These are phyloP conservation scores for Rhodosporidiobolus sp. DNA, from an alignment of 768 basidiomycete species.

Conservation along the genomic window DNA sequence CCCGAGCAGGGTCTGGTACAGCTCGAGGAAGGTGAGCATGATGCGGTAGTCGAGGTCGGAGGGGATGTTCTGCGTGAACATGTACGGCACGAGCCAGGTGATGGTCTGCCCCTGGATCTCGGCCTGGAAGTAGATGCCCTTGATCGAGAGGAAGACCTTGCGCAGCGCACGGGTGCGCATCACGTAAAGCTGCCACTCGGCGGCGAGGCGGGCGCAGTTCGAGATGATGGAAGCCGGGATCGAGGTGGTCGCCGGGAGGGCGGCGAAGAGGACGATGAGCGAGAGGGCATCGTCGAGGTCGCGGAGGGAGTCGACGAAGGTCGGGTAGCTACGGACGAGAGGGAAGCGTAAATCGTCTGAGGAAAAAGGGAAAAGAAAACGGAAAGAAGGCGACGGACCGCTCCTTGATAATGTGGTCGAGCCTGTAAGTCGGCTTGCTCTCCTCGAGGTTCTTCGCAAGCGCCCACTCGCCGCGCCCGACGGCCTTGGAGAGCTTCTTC, in stretches of 20 bases:
- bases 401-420: slow-evolving; percentile 98
- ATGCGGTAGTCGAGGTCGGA: slow-evolving; percentile 95
- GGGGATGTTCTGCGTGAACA: slow-evolving; percentile 92
- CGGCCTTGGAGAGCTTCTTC: slow-evolving; percentile 86
- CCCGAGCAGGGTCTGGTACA: slow-evolving; percentile 92
- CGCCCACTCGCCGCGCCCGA: slow-evolving; percentile 92
- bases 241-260: slow-evolving; percentile 75
- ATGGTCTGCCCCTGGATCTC: slow-evolving; percentile 88
- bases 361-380: neutral
- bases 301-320: slow-evolving; percentile 88
- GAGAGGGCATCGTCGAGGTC: slow-evolving; percentile 97
- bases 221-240: slow-evolving; percentile 77
- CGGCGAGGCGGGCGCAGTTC: slow-evolving; percentile 81
- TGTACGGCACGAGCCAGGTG: slow-evolving; percentile 95
- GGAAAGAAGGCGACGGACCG: slow-evolving; percentile 56
- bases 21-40: slow-evolving; percentile 94
- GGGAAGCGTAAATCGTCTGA: neutral
- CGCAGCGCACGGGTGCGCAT: slow-evolving; percentile 80
- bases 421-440: slow-evolving; percentile 71
- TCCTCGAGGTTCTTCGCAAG: slow-evolving; percentile 90
- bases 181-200: slow-evolving; percentile 95
- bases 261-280: slow-evolving; percentile 88
- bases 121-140: slow-evolving; percentile 96
- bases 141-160: slow-evolving; percentile 93
- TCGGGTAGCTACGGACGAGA: slow-evolving; percentile 70